Conservation (phyloP, 1,139 yeast genomes). For the Blastobotrys raffinosifermentans region DNA sequence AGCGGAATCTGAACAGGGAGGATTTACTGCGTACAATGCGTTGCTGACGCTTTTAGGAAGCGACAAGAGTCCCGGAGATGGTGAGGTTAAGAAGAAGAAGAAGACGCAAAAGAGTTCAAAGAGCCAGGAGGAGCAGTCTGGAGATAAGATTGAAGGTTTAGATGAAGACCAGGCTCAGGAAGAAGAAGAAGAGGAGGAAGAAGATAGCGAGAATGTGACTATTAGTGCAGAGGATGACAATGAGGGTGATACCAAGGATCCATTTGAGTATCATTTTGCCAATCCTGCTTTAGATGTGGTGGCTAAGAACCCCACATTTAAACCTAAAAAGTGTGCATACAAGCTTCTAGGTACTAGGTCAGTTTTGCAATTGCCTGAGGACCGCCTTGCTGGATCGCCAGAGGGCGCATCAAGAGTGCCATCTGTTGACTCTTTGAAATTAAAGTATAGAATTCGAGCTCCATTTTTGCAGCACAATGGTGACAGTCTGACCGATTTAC, state of each 20-base stretch:
- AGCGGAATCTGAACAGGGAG: constrained; percentile 9
- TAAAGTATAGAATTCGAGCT: constrained; percentile 28
- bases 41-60: constrained; percentile 61
- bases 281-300: constrained; percentile 43
- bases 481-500: constrained; percentile 33
- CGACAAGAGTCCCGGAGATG: constrained; percentile 37
- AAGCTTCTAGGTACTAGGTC: constrained; percentile 4
- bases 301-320: constrained; percentile 18
- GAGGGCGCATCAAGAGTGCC: background rate
- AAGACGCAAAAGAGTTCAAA: constrained; percentile 10
- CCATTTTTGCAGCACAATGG: constrained; percentile 24
- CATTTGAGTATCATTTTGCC: constrained; percentile 74
- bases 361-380: constrained; percentile 2
- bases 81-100: constrained; percentile 18
- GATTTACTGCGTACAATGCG: constrained; percentile 63
- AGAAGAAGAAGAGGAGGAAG: constrained; percentile 26
- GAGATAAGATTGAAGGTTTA: constrained; percentile 20
- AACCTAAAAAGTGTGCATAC: background rate
- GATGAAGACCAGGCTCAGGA: constrained; percentile 30
- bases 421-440: constrained; percentile 12
- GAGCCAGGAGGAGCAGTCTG: constrained; percentile 19
- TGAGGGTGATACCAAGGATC: constrained; percentile 41
- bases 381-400: background rate
- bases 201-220: constrained; percentile 28
- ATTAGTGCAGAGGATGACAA: constrained; percentile 37